Percentiles rank a stretch among this genome's conserved stretches.
Conservation (phyloP, 2,329 filamentous ascomycete genomes). For the Cladosporium sp. region DNA sequence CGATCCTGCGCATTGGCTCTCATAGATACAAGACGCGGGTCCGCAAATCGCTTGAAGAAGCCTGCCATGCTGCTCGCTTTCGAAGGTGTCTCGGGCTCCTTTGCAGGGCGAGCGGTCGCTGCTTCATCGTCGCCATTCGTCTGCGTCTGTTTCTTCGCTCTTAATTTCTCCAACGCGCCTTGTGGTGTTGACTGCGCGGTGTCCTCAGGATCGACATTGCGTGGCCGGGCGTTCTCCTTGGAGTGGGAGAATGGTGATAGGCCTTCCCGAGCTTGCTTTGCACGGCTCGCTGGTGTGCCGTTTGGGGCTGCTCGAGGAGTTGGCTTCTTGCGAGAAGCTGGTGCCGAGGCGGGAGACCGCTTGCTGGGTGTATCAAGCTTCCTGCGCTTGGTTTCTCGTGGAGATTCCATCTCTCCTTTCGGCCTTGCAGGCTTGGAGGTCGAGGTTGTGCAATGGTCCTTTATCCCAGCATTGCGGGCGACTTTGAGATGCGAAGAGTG, state of each 20-base stretch:
- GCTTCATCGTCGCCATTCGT: slow-evolving; percentile 1
- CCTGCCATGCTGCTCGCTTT: slow-evolving; percentile 7
- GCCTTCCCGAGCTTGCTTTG: slow-evolving; percentile 7
- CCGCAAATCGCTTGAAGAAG: slow-evolving; percentile 12
- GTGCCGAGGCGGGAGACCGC: slow-evolving; percentile 7
- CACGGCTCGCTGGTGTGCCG: slow-evolving; percentile 5
- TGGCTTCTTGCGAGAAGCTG: slow-evolving; percentile 10
- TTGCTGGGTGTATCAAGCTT: slow-evolving; percentile 22
- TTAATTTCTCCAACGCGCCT: slow-evolving; percentile 11
- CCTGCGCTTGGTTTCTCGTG: slow-evolving; percentile 25
- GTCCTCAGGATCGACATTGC: slow-evolving; percentile 3
- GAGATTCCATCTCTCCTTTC: slow-evolving; percentile 18
- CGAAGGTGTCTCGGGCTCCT: slow-evolving; percentile 8
- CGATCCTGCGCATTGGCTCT: neutral
- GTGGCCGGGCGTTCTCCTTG: slow-evolving; percentile 11
- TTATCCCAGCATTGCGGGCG: too few species aligned
- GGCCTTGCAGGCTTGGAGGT: too few species aligned
- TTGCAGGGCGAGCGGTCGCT: slow-evolving; percentile 9
- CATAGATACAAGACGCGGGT: slow-evolving; percentile 5
- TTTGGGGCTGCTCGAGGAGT: neutral
- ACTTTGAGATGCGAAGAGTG: too few species aligned
- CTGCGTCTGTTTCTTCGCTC: slow-evolving; percentile 1
- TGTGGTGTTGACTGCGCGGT: slow-evolving; percentile 2
- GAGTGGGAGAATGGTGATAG: neutral
- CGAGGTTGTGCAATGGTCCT: too few species aligned